Evolutionary conservation across 495 filamentous ascomycete genomes (phyloP).

Genomic region (Aspergillus funiculosus): DNA sequence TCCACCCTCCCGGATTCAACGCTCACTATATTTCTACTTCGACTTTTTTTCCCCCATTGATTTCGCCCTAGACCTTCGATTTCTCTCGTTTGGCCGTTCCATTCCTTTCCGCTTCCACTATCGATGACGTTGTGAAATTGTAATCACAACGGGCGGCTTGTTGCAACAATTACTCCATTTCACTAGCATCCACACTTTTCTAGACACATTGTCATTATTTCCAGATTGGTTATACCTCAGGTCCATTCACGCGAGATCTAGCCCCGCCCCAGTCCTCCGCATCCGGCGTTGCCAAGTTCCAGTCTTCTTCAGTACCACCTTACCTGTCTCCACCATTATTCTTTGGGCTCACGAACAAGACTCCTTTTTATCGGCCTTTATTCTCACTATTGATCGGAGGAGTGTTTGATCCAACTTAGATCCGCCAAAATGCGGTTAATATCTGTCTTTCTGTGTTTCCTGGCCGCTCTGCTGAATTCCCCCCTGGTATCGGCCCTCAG

Average conservation of each 20-base stretch:
- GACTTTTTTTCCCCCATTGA: background rate
- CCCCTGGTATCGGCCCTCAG: slow-evolving; percentile 37
- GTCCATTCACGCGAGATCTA: background rate
- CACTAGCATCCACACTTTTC: background rate
- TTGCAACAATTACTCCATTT: slow-evolving; percentile 3
- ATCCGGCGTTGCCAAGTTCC: slow-evolving; percentile 37
- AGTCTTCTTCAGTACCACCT: slow-evolving; percentile 35
- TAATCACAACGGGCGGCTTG: slow-evolving; percentile 7
- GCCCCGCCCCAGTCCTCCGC: slow-evolving; percentile 29
- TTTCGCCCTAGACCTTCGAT: background rate
- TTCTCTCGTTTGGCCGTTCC: slow-evolving; percentile 7
- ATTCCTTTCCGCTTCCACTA: slow-evolving; percentile 10
- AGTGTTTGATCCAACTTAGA: background rate
- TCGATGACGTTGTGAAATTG: slow-evolving; percentile 19
- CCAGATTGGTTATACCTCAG: background rate
- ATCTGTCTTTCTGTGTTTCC: slow-evolving; percentile 31
- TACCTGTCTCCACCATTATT: slow-evolving; percentile 26
- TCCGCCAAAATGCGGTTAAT: slow-evolving; percentile 35
- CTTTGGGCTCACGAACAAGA: slow-evolving; percentile 13
- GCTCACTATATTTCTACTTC: slow-evolving; percentile 18
- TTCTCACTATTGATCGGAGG: slow-evolving; percentile 3
- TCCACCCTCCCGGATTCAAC: slow-evolving; percentile 13
- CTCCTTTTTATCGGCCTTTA: slow-evolving; percentile 9
- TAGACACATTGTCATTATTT: background rate
- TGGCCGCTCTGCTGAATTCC: slow-evolving; percentile 32